A percentile compares a stretch with the other conserved stretches of the same genome.
Conservation (phyloP, 345 rosid genomes). For the Cardiospermum halicacabum region DNA sequence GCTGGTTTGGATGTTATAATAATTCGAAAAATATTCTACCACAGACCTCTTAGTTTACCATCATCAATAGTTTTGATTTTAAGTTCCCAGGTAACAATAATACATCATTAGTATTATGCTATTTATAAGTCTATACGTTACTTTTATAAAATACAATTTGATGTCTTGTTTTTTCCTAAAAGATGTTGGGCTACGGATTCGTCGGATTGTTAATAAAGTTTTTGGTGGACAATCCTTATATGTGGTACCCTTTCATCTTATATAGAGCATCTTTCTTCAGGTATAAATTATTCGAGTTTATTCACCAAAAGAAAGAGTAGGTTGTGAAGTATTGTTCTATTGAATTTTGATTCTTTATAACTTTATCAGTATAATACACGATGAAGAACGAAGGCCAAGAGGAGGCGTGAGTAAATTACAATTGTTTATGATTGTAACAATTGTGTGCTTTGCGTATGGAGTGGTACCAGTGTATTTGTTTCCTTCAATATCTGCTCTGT, state of each 20-base stretch:
- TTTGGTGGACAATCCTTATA: conserved; percentile 24
- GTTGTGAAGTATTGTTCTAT: no score
- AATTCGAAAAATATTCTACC: conserved; percentile 21
- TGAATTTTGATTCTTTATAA: neutral
- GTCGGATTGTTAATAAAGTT: conserved; percentile 24
- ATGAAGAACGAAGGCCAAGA: conserved; percentile 16
- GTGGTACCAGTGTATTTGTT: conserved; percentile 25
- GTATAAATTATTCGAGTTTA: no score
- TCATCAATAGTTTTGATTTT: no score
- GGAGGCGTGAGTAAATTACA: conserved; percentile 21
- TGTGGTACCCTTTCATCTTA: conserved; percentile 36
- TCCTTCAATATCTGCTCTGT: conserved; percentile 22
- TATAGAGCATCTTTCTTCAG: conserved; percentile 28
- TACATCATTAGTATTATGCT: no score
- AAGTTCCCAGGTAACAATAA: no score
- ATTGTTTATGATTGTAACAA: conserved; percentile 21
- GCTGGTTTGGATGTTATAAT: conserved; percentile 14
- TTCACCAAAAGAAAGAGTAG: no score
- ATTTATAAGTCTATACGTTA: no score
- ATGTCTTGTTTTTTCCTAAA: neutral
- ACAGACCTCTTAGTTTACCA: no score
- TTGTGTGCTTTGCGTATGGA: conserved; percentile 26
- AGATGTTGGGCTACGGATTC: conserved; percentile 37
- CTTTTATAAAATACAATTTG: neutral
- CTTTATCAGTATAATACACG: conserved; percentile 33